These are phyloP conservation scores for Penicillium sp. DNA, from an alignment of 2,329 filamentous ascomycete species.

Conservation along the genomic window DNA sequence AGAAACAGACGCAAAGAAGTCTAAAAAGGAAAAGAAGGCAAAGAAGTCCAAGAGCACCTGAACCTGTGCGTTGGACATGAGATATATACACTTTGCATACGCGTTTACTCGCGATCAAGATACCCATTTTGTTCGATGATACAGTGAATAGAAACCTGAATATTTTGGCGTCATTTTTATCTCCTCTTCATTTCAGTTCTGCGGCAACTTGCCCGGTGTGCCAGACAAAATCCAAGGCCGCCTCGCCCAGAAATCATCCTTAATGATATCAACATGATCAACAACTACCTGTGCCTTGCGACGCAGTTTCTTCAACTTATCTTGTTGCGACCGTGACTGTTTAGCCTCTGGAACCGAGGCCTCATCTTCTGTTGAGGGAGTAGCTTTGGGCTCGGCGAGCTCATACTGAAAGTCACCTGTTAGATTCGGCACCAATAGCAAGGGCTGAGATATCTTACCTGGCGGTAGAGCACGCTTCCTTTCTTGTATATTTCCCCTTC, in stretches of 20 bases:
- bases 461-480: constrained; percentile 84
- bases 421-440: background rate
- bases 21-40: constrained; percentile 48
- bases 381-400: constrained; percentile 58
- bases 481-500: constrained; percentile 91
- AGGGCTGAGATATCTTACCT: constrained; percentile 51
- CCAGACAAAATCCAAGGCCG: constrained; percentile 81
- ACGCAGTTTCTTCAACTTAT: constrained; percentile 79
- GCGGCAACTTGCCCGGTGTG: constrained; percentile 67
- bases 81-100: constrained; percentile 19
- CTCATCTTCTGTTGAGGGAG: constrained; percentile 23
- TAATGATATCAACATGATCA: constrained; percentile 91
- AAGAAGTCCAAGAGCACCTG: constrained; percentile 18
- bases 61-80: constrained; percentile 3
- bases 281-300: constrained; percentile 78
- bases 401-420: constrained; percentile 58
- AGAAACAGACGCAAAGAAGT: constrained; percentile 43
- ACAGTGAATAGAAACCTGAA: constrained; percentile 7
- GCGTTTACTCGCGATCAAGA: constrained; percentile 26
- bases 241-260: constrained; percentile 87
- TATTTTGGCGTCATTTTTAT: constrained; percentile 6
- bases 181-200: constrained; percentile 8
- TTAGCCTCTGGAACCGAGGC: constrained; percentile 42
- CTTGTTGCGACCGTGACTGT: constrained; percentile 74
- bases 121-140: constrained; percentile 33